phyloP scores from a whole-genome alignment of 306 rosid species.

The Lathyrus sativus region DNA sequence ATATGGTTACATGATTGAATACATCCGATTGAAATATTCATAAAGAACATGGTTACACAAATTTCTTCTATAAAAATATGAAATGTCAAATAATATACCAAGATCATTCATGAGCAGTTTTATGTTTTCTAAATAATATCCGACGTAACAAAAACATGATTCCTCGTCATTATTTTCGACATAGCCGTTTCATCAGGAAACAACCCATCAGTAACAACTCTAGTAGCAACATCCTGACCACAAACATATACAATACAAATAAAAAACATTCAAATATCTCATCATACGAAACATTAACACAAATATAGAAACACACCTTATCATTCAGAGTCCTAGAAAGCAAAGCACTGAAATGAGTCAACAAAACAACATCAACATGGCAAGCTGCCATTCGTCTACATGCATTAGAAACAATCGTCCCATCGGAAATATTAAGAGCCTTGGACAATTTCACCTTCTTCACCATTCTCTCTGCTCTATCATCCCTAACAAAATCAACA shows the following conservation, averaged over 20 bases:
- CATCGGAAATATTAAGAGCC: constrained; percentile 68
- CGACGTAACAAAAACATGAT: constrained; percentile 77
- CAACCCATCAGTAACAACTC: constrained; percentile 86
- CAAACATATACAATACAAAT: constrained; percentile 10
- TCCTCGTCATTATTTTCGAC: constrained; percentile 83
- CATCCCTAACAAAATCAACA: no score
- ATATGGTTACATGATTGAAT: no score
- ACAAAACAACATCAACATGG: constrained; percentile 77
- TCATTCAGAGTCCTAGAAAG: constrained; percentile 89
- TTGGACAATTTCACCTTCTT: no score
- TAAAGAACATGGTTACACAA: constrained; percentile 14
- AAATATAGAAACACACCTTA: constrained; percentile 49
- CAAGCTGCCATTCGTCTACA: constrained; percentile 95
- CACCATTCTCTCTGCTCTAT: no score
- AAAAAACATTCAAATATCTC: not conserved
- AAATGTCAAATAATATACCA: constrained; percentile 51
- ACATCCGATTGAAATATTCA: not conserved
- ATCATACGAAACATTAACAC: not conserved
- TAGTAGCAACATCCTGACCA: constrained; percentile 66
- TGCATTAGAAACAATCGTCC: constrained; percentile 80
- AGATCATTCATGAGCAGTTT: constrained; percentile 97
- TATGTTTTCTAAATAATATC: no score
- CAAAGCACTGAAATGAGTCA: constrained; percentile 82
- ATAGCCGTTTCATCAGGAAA: constrained; percentile 75
- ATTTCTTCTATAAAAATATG: constrained; percentile 22